Conservation (phyloP, 768 basidiomycete species). For the Tulasnella sp. region DNA sequence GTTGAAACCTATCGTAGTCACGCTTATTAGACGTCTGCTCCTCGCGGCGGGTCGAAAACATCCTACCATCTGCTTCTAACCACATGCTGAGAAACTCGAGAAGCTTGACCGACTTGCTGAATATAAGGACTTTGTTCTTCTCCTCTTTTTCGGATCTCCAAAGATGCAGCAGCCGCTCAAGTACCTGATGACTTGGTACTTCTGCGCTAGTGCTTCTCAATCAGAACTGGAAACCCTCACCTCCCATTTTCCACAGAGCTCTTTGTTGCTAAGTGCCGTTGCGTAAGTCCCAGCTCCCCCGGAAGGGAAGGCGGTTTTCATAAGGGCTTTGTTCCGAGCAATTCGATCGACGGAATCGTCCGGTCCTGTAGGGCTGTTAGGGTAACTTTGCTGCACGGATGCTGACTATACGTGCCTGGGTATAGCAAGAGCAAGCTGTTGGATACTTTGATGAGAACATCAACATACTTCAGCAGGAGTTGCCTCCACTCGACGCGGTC, state of each 20-base stretch:
- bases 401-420: slow-evolving; percentile 40
- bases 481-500: slow-evolving; percentile 27
- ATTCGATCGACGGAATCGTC: slow-evolving; percentile 62
- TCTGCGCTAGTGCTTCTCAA: not conserved
- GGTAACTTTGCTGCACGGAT: not conserved
- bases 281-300: slow-evolving; percentile 39
- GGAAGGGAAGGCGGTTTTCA: slow-evolving; percentile 53
- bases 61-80: slow-evolving; percentile 43
- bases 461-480: slow-evolving; percentile 60
- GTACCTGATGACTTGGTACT: slow-evolving; percentile 35
- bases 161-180: slow-evolving; percentile 58
- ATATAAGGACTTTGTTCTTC: slow-evolving; percentile 82
- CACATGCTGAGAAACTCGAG: slow-evolving; percentile 77
- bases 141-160: slow-evolving; percentile 35
- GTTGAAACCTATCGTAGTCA: slow-evolving; percentile 28
- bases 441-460: slow-evolving; percentile 73
- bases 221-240: slow-evolving; percentile 29
- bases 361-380: slow-evolving; percentile 36
- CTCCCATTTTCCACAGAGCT: slow-evolving; percentile 77
- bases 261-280: slow-evolving; percentile 47
- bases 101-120: slow-evolving; percentile 86
- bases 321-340: slow-evolving; percentile 47
- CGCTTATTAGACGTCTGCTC: not conserved
- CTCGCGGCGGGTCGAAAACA: not conserved
- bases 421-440: slow-evolving; percentile 84